Base-by-base conservation (phyloP, 768 basidiomycete species). In the Mycena rebaudengoi region DNA sequence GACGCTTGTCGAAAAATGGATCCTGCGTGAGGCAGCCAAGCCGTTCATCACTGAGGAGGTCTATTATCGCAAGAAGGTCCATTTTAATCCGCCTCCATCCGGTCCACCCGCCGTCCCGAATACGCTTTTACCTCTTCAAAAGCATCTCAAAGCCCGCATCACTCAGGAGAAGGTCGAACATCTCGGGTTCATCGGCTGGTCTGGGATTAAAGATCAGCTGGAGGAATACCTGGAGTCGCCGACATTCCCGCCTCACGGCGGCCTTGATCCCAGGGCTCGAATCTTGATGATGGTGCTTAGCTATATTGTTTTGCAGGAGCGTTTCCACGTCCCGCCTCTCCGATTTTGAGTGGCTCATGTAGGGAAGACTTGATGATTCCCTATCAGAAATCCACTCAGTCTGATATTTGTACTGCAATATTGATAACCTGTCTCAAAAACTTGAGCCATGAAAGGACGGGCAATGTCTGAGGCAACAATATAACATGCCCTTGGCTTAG, bases 1-100 rank as follows among this genome's bases (percentile, higher is more conserved):
- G 65, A 32, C 26, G 10, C 37, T 66, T 14, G 39, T 39, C 44
- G 65, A 66, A 25, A 66, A 66, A 45, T 66, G 65, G 65, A 57
- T 66, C 20, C 39, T 66, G 16, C 60, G 65, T 11, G 21, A 66
- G 45, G 65, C 65, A 16, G 61, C 57, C 7, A 45, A 57, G 26
- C 65, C 65, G 5, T 66, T 62, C 61, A 45, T 66, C 28, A 66
- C 65, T 39, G 65, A 66, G 14, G 65, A 66, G 29, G 41, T 62
- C 21, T 66, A 62, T 46, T 20, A 11, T 5, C 57, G 57, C 48
- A 50, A 52, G 41, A 65, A 65, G 51, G 35, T 49, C 13, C 33
- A 23, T 49, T 65, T 50, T 50, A 65, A 65, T 37, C 41, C 51
- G 21, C 64, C 64, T n/a, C 56, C 46, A 25, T 16, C 21, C 20